A percentile compares a stretch with the other conserved stretches of the same genome.
Evolutionary conservation across 345 rosid species (phyloP).

Genomic region (Boechera divaricarpa): DNA sequence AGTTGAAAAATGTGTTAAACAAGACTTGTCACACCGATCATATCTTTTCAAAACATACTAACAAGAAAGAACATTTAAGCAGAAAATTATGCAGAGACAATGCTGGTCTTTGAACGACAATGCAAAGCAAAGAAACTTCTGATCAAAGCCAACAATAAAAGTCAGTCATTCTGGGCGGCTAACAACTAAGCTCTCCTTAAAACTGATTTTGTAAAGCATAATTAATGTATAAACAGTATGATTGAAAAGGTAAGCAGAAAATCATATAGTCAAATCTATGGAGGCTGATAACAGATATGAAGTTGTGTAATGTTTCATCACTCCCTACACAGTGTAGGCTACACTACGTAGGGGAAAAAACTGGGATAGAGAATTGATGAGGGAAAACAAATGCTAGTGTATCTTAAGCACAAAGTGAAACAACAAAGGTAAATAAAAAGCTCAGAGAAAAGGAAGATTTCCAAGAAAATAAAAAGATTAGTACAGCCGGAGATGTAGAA

Average conservation of each 20-base stretch:
- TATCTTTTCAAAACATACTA: not conserved
- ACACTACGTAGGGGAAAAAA: no score
- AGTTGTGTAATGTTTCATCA: not conserved
- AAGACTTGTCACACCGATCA: not conserved
- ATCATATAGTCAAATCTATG: not conserved
- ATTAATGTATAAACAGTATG: not conserved
- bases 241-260: not conserved
- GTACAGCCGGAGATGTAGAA: no score
- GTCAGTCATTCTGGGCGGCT: no score
- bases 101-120: conserved; percentile 14
- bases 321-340: no score
- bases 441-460: no score
- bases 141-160: not conserved
- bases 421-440: no score
- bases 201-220: not conserved
- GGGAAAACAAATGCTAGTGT: no score
- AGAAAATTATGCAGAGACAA: conserved; percentile 14
- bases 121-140: conserved; percentile 4
- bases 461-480: no score
- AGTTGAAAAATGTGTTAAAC: not conserved
- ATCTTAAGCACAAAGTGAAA: no score
- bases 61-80: not conserved
- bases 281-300: not conserved
- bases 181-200: not conserved
- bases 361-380: no score